Base-by-base conservation (phyloP, 108 stramenopile genomes). In the Nitzschia sp. region DNA sequence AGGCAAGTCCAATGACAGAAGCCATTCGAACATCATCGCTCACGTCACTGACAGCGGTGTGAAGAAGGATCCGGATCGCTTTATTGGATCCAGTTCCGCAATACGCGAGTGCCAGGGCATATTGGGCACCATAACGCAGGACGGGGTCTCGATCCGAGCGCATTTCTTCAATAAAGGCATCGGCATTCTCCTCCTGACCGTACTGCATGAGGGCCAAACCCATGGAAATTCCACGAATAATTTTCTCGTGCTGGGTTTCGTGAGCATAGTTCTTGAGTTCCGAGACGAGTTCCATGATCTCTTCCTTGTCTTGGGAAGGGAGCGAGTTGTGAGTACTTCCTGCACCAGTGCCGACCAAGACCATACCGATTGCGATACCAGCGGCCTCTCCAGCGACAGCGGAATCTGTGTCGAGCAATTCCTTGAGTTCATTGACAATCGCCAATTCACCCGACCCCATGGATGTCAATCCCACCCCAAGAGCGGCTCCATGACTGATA, bases 381-480 rank as follows among this genome's bases (percentile, higher is more conserved):
- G 99, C 98, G 3, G 96, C 99, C 83, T 99, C 99, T 36, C 98
- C 98, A 9, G 97, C 92, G 33, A 98, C 96, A 63, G 97, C 97
- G 38, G 90, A 95, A 81, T 99, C 99, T 0, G 91, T 94, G 77
- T 95, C 94, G 13, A 99, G 90, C 29, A 97, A 71, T 44, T 94
- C 88, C 66, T 96, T 95, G 45, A 99, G 80, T 72, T 97, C 95
- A 46, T 97, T 93, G 41, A 93, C 88, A 53, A 93, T 78, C 11
- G 87, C 78, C 60, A 85, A 77, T 60, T 98, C 84, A 4, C 82
- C 86, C 6, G 94, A 85, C n/a, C 93, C 95, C 82, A 99, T 92
- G 59, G 95, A 82, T 1, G 98, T 97, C 57, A 99, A 86, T 1
- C 99, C 99, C 16, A 99, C 89, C 6, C 98, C 99, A n/a, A 99